Base-by-base conservation (phyloP, 306 rosid genomes). In the Vicia villosa region DNA sequence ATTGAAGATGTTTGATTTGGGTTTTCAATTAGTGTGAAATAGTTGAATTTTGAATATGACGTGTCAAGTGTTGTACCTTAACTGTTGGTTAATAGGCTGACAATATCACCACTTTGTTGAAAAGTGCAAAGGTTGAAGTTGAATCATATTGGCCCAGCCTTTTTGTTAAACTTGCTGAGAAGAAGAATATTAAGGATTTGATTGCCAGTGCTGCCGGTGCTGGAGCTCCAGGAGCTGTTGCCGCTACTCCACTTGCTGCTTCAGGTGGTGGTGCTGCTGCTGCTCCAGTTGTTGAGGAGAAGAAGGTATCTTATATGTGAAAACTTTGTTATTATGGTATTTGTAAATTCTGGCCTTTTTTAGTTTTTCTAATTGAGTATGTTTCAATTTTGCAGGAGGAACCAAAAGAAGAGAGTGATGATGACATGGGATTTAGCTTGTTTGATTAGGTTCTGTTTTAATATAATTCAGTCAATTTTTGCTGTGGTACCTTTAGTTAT, bases 81-180 rank as follows among this genome's bases (percentile, higher is more conserved):
- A 70, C 24, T 64, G 63, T 20, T 4, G 61, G 32, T 52, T 11
- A 20, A 74, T 82, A 92, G 98, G 46, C 96, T 3, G 98, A 90
- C 22, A 92, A 92, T 24, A 85, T 92, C 61, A 52, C 74, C 0
- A 10, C 90, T 26, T 20, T 92, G 78, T 84, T 90, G 75, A 85
- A 86, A 38, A 70, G 83, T 0, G 96, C 96, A 19, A 79, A 85
- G 0, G 70, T 92, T 43, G 4, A 56, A 1, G 84, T 88, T 12
- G 96, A 88, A 22, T 78, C 91, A 0, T 92, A 76, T 63, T 92
- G 96, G 98, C 83, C 83, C 3, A 15, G 69, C 73, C 66, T 92
- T 58, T 90, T 92, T 28, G 93, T 96, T 16, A 92, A 90, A 72
- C 90, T 92, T 20, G 87, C 87, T 0, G 93, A 90, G 83, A 90